phyloP scores from a whole-genome alignment of 371 early-diverging fungal genomes.

The Mucor indicus region DNA sequence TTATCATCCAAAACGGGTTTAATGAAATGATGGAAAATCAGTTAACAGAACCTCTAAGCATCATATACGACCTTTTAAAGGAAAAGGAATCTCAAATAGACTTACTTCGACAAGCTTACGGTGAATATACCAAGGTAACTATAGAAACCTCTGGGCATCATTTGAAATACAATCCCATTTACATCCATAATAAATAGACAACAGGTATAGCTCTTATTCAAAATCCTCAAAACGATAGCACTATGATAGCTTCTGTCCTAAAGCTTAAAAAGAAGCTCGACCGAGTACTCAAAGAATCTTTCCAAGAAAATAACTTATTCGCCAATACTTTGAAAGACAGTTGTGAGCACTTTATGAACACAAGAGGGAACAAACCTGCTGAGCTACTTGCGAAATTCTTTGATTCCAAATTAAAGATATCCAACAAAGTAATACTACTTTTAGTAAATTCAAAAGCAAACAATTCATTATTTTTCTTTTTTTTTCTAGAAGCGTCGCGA shows the following conservation, averaged over 20 bases:
- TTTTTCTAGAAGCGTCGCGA: not conserved
- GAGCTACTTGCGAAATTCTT: slow-evolving; percentile 84
- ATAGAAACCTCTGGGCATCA: too few species aligned
- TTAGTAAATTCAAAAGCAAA: not conserved
- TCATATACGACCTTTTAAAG: slow-evolving; percentile 43
- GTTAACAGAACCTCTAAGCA: slow-evolving; percentile 55
- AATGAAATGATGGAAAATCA: slow-evolving; percentile 62
- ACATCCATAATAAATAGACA: too few species aligned
- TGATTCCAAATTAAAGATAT: slow-evolving; percentile 57
- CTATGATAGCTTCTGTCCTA: slow-evolving; percentile 67
- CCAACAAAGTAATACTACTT: slow-evolving; percentile 21
- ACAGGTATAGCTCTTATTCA: slow-evolving; percentile 22
- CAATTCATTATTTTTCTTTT: too few species aligned
- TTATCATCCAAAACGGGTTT: slow-evolving; percentile 66
- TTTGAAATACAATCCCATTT: too few species aligned
- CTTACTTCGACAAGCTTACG: slow-evolving; percentile 23
- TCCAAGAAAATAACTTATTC: slow-evolving; percentile 59
- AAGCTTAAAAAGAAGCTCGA: slow-evolving; percentile 69
- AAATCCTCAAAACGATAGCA: slow-evolving; percentile 23
- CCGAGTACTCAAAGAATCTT: slow-evolving; percentile 55
- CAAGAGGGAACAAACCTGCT: slow-evolving; percentile 82
- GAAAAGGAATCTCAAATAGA: slow-evolving; percentile 7
- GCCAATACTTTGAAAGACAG: slow-evolving; percentile 72
- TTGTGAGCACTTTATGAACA: slow-evolving; percentile 86
- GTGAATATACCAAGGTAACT: slow-evolving; percentile 36